A percentile compares a stretch with the other conserved stretches of the same genome.
phyloP scores from a whole-genome alignment of 192 early-diverging fungal species.

The Backusella australiensis region DNA sequence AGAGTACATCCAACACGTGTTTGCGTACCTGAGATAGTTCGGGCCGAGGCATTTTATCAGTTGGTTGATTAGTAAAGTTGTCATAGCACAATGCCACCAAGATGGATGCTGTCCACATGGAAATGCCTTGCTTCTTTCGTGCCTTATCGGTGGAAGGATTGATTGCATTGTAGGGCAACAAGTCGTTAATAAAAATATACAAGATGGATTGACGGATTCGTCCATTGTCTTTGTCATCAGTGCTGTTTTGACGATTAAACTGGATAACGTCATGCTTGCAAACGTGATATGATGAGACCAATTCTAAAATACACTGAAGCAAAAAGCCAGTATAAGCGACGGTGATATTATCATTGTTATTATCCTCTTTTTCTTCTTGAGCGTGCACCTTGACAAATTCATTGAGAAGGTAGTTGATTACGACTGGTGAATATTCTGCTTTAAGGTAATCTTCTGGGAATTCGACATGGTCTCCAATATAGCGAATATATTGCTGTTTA shows the following conservation, averaged over 20 bases:
- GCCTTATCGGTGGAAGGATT: conserved; percentile 44
- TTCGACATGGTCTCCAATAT: conserved; percentile 33
- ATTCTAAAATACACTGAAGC: conserved; percentile 82
- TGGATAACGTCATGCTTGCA: conserved; percentile 70
- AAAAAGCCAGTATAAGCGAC: conserved; percentile 68
- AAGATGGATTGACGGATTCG: conserved; percentile 50
- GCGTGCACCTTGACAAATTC: conserved; percentile 10
- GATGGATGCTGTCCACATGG: conserved; percentile 65
- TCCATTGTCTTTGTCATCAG: conserved; percentile 34
- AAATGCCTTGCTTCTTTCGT: conserved; percentile 57
- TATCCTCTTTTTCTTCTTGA: neutral
- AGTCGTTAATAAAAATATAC: conserved; percentile 59
- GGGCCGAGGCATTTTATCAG: conserved; percentile 50
- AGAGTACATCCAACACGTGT: conserved; percentile 65
- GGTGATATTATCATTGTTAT: neutral
- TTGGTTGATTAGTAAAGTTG: conserved; percentile 35
- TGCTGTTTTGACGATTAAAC: conserved; percentile 41
- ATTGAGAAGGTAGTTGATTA: conserved; percentile 22
- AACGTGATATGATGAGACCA: conserved; percentile 80
- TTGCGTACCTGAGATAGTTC: conserved; percentile 58
- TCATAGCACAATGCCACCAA: conserved; percentile 56
- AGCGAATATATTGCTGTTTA: conserved; percentile 40
- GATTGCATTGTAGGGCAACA: conserved; percentile 55
- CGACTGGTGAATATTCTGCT: conserved; percentile 3
- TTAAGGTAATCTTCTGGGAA: neutral